phyloP scores from a whole-genome alignment of 768 basidiomycete species.

The Lentinula guzmanii region DNA sequence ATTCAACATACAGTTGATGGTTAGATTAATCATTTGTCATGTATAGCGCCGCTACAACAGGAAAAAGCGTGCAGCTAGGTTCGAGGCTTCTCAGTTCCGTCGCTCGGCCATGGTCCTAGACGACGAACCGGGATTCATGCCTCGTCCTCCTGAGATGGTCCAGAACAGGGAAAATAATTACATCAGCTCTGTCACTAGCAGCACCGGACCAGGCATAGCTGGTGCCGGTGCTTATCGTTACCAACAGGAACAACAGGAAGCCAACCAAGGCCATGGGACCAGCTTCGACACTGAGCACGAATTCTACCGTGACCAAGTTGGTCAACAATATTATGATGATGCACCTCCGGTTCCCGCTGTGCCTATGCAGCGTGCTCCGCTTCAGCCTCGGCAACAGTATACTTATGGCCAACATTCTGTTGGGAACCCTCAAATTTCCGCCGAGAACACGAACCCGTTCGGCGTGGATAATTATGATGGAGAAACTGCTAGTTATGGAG shows the following conservation, averaged over 20 bases:
- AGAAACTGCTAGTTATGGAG: neutral
- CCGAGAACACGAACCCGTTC: neutral
- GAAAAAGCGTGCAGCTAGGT: neutral
- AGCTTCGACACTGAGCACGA: neutral
- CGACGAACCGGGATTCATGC: neutral
- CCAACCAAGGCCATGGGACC: neutral
- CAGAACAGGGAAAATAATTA: slow-evolving; percentile 3
- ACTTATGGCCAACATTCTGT: slow-evolving; percentile 1
- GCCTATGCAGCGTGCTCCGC: slow-evolving; percentile 2
- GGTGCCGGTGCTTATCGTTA: slow-evolving; percentile 4
- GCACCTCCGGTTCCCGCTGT: neutral
- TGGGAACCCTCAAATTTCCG: neutral
- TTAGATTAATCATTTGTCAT: neutral
- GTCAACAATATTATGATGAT: slow-evolving; percentile 1
- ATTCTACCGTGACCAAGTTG: neutral
- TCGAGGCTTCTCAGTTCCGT: slow-evolving; percentile 7
- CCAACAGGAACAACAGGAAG: neutral
- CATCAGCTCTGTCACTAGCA: slow-evolving; percentile 1
- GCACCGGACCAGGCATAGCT: neutral
- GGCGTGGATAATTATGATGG: neutral
- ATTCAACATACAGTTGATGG: too few species aligned
- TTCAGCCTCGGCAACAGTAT: slow-evolving; percentile 5
- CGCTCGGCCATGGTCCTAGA: slow-evolving; percentile 5
- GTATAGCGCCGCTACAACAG: neutral
- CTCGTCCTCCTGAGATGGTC: slow-evolving; percentile 5